These are phyloP conservation scores for Cucurbita argyrosperma DNA, from an alignment of 306 rosid genomes.

Conservation along the genomic window DNA sequence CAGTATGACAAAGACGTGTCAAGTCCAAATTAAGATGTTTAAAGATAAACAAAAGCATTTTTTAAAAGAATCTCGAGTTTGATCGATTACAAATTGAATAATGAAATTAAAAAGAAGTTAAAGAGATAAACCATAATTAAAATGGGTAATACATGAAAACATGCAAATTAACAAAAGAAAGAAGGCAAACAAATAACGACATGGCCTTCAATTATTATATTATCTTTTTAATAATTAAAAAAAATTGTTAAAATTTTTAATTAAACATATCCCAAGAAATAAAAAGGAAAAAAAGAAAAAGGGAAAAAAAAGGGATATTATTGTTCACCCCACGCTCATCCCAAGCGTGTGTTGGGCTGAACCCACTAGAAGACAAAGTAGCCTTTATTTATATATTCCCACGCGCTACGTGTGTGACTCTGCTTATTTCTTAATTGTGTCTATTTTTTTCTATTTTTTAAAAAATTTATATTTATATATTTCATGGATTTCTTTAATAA, in stretches of 20 bases:
- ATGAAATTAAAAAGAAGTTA: neutral
- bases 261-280: neutral
- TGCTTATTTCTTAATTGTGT: neutral
- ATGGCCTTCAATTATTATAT: neutral
- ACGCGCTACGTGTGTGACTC: neutral
- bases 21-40: neutral
- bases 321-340: conserved; percentile 2
- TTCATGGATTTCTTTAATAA: too few relatives aligned
- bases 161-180: neutral
- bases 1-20: neutral
- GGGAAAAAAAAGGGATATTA: neutral
- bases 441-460: too few relatives aligned
- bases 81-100: neutral
- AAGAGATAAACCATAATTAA: neutral
- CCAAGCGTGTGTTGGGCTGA: conserved; percentile 1
- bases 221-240: neutral
- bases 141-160: neutral
- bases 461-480: too few relatives aligned
- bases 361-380: neutral
- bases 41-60: neutral
- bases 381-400: neutral
- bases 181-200: neutral
- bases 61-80: neutral
- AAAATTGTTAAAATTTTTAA: neutral
- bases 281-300: neutral